These are phyloP conservation scores for Syncephalastrum monosporum DNA, from an alignment of 371 early-diverging fungal species.

Conservation along the genomic window DNA sequence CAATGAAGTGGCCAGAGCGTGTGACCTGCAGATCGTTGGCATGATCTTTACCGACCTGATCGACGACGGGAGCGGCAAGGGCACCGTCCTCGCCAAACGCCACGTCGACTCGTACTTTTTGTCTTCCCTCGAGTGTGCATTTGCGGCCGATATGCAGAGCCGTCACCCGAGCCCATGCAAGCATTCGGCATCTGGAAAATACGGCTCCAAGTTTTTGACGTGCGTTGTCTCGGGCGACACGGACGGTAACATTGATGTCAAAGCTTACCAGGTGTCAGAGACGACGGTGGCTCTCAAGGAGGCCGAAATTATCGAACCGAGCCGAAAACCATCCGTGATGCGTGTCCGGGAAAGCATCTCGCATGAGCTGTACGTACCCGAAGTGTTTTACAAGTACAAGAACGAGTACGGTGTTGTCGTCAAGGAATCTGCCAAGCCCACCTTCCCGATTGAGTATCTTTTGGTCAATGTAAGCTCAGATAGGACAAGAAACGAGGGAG, in stretches of 20 bases:
- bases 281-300: constrained; percentile 88
- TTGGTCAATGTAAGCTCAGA: constrained; percentile 81
- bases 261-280: constrained; percentile 93
- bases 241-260: constrained; percentile 85
- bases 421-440: constrained; percentile 84
- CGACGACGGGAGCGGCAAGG: constrained; percentile 81
- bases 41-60: constrained; percentile 95
- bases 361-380: constrained; percentile 87
- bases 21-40: constrained; percentile 86
- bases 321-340: constrained; percentile 85
- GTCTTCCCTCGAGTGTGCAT: constrained; percentile 88
- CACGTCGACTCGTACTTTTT: constrained; percentile 94
- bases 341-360: constrained; percentile 78
- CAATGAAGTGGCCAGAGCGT: constrained; percentile 67
- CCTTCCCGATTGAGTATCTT: constrained; percentile 96
- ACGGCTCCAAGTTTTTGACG: constrained; percentile 93
- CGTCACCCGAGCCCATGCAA: constrained; percentile 70
- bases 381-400: constrained; percentile 93
- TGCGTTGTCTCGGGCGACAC: constrained; percentile 84
- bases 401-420: constrained; percentile 92
- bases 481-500: not conserved
- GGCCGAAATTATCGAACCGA: constrained; percentile 91
- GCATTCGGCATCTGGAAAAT: constrained; percentile 76
- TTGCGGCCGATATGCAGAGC: constrained; percentile 90
- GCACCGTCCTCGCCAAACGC: constrained; percentile 85